Evolutionary conservation across 495 filamentous ascomycete species (phyloP).

Genomic region (Aspergillus olivimuriae): DNA sequence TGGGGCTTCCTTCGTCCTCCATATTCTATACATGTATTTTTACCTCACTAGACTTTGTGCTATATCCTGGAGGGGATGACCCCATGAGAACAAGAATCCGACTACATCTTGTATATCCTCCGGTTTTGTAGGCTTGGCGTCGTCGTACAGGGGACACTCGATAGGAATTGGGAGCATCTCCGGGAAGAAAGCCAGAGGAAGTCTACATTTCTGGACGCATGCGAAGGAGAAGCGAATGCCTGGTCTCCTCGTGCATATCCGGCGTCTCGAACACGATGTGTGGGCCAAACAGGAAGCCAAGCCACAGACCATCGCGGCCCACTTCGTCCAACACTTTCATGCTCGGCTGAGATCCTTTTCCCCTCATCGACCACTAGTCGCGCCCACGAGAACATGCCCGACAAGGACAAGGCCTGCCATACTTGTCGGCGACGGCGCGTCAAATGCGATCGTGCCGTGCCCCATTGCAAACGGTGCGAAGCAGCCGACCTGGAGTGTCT

Average conservation of each 20-base stretch:
- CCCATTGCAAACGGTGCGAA: background rate
- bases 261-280: too few relatives aligned
- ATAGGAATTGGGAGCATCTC: too few relatives aligned
- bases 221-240: too few relatives aligned
- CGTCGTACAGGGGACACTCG: too few relatives aligned
- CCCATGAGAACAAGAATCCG: conserved; percentile 4
- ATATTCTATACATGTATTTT: conserved; percentile 12
- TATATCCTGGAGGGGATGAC: conserved; percentile 15
- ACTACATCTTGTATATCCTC: background rate
- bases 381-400: background rate
- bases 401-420: conserved; percentile 4
- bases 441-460: conserved; percentile 1
- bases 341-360: background rate
- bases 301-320: background rate
- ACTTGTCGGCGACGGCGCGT: conserved; percentile 3
- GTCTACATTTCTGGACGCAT: too few relatives aligned
- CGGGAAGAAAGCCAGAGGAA: too few relatives aligned
- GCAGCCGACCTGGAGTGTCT: conserved; percentile 2
- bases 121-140: background rate
- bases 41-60: conserved; percentile 13
- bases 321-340: background rate
- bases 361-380: background rate
- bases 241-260: too few relatives aligned
- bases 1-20: conserved; percentile 12
- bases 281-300: conserved; percentile 1